Evolutionary conservation across 768 basidiomycete species (phyloP), one percentile per base, ranked within the genome.

Genomic region (Hericium rajendrae): DNA sequence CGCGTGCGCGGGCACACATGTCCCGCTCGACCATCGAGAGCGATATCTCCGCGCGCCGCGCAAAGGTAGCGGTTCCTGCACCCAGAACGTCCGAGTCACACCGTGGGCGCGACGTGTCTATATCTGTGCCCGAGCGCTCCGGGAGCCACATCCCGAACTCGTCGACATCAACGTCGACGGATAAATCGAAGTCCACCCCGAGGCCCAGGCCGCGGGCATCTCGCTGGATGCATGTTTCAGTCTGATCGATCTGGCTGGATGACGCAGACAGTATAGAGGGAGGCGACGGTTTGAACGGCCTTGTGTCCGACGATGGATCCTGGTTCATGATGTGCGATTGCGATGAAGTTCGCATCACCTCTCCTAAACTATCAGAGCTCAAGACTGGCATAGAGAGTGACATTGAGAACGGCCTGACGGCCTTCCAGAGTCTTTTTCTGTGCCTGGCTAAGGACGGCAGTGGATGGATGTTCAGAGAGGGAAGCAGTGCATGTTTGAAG

Each of bases 111-210:
- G n/a, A n/a, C 12, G 43, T 46, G 8, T 46, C 43, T n/a, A 32
- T 32, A 10, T 32, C 32, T 32, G 32, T 32, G 32, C 43, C 22
- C 13, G 16, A 22, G 28, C 43, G 8, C 16, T 61, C 60, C 15
- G 55, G 38, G 28, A 59, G 52, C 40, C 60, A 61, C 38, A 41
- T 55, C 50, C 61, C 61, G 39, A 60, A 62, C 56, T 62, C 61
- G 38, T 57, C 56, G 38, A 62, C 37, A 8, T 51, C 49, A 10
- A 26, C 20, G 15, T 18, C 18, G 22, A 24, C 15, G 22, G 18
- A 18, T 4, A 51, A 16, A 40, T 48, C 51, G 5, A 60, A 10
- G 22, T 56, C 53, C 4, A 38, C 26, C 18, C 50, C 59, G 15
- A 57, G 32, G 15, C 43, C 53, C 4, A 49, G 28, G 28, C 28